These are phyloP conservation scores for Naganishia cerealis DNA, from an alignment of 1,284 basidiomycete species.

Conservation along the genomic window DNA sequence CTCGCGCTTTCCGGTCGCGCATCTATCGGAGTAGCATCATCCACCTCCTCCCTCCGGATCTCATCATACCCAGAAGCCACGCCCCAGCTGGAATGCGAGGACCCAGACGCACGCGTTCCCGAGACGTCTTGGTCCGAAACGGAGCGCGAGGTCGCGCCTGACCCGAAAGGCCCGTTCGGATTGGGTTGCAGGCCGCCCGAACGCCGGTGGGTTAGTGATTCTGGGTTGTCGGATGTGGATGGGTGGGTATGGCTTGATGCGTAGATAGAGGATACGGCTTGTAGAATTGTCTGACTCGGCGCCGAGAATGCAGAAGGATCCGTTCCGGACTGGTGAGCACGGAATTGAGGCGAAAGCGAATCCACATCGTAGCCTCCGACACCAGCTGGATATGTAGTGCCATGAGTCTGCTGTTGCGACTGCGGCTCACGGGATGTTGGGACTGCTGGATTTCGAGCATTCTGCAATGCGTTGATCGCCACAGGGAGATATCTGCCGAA, in stretches of 20 bases:
- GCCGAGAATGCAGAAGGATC: background rate
- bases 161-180: background rate
- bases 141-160: slow-evolving; percentile 22
- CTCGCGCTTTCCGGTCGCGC: slow-evolving; percentile 27
- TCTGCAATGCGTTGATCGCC: slow-evolving; percentile 42
- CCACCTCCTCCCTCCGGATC: slow-evolving; percentile 46
- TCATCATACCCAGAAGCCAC: slow-evolving; percentile 43
- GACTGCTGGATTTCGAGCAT: slow-evolving; percentile 38
- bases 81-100: slow-evolving; percentile 32
- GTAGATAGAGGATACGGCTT: slow-evolving; percentile 21
- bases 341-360: background rate
- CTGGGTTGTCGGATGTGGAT: slow-evolving; percentile 4
- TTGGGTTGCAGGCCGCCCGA: background rate
- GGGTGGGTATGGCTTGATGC: slow-evolving; percentile 23
- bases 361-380: background rate
- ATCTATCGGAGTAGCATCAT: slow-evolving; percentile 30
- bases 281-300: slow-evolving; percentile 18
- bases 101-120: slow-evolving; percentile 1
- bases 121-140: slow-evolving; percentile 23
- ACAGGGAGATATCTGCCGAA: slow-evolving; percentile 46
- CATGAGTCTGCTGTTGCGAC: slow-evolving; percentile 17
- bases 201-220: background rate
- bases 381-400: slow-evolving; percentile 9
- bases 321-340: background rate
- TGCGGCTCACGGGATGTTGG: slow-evolving; percentile 22